Base-by-base conservation (phyloP, 75 land plant genomes). In the Pseudotsuga menziesii region DNA sequence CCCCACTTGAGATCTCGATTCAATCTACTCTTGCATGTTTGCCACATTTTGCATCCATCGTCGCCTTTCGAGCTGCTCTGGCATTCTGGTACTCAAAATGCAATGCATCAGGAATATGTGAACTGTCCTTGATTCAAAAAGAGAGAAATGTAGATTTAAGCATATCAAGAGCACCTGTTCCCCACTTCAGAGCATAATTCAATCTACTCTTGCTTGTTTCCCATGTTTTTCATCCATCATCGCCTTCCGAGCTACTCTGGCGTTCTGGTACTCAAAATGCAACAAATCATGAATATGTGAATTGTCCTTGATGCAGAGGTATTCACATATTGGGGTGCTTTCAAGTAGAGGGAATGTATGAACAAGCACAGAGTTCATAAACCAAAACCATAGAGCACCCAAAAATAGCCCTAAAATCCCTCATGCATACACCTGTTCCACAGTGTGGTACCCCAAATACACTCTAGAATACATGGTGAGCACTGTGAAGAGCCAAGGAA, bases 1-100 rank as follows among this genome's bases (percentile, higher is more conserved):
- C 11, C 12, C 54, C 54, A 48, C 2, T 48, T 9, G 12, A 48
- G 54, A 9, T 12, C 12, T 12, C 9, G 54, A 48, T 77, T 78
- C 76, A 78, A 73, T 73, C 80, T 14, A 56, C 61, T 3, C 64
- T 58, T 15, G 54, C 64, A 78, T 85, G 84, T 52, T 67, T 73
- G 14, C 4, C 67, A 12, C 2, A 13, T 26, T 77, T 77, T 23
- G 74, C 41, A 25, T 77, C 78, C 54, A 76, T 60, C 74, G 36
- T 54, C 55, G 77, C 79, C 77, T 81, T 86, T 36, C 89, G 5
- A 1, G 94, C 98, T 44, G 90, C 94, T 57, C 98, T 79, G 1
- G 92, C 91, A 76, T 95, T 97, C 27, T 89, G 88, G 75, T 95
- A 97, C 85, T 97, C 99, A 59, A 95, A 97, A 63, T 83, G 82